Conservation (phyloP, 1,284 basidiomycete genomes). For the Trametes pubescens region DNA sequence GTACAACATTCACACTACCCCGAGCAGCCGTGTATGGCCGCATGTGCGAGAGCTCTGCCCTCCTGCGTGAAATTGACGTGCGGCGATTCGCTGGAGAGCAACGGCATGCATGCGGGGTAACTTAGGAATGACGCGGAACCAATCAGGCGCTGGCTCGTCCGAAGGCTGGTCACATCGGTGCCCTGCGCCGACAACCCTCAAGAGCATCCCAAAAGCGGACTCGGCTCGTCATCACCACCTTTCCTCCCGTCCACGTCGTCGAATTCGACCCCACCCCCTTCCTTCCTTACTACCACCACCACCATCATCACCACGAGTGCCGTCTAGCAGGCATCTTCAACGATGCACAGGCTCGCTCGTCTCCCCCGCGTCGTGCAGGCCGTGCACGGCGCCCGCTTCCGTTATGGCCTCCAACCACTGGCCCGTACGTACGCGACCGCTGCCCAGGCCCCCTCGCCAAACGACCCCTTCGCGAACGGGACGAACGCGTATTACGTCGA, state of each 20-base stretch:
- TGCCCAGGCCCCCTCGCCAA: constrained; percentile 65
- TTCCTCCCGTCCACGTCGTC: constrained; percentile 31
- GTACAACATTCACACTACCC: neutral
- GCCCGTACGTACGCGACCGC: constrained; percentile 58
- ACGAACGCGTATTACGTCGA: constrained; percentile 96
- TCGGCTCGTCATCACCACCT: constrained; percentile 30
- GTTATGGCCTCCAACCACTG: constrained; percentile 31
- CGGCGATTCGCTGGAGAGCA: constrained; percentile 3
- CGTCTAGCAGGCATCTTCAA: constrained; percentile 25
- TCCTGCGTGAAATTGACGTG: neutral
- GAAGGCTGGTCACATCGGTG: too few species aligned
- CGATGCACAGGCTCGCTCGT: constrained; percentile 35
- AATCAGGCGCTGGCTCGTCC: constrained; percentile 22
- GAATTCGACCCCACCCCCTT: constrained; percentile 19
- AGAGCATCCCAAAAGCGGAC: constrained; percentile 25
- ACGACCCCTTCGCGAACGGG: constrained; percentile 88
- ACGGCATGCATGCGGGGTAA: neutral
- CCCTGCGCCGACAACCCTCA: constrained; percentile 24
- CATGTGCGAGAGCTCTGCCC: neutral
- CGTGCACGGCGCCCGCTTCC: constrained; percentile 30
- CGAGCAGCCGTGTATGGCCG: neutral
- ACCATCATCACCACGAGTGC: constrained; percentile 26
- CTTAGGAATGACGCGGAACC: constrained; percentile 12
- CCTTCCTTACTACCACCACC: neutral
- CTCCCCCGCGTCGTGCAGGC: constrained; percentile 35